Conservation (phyloP, 495 filamentous ascomycete species). For the Pyrenula massariospora region DNA sequence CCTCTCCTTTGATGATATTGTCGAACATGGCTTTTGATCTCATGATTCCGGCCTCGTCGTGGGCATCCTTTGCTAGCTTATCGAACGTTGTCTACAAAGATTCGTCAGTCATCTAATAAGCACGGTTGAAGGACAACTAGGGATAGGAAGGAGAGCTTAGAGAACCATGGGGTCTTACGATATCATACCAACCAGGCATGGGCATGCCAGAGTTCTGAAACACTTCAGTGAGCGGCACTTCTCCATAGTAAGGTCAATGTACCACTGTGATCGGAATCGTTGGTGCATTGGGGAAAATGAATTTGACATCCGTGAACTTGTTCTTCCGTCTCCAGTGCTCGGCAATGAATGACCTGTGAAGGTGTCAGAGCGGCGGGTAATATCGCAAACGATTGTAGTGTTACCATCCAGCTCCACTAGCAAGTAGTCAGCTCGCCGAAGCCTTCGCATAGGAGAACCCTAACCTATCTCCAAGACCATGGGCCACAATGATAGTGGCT, state of each 20-base stretch:
- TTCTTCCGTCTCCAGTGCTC: conserved; percentile 80
- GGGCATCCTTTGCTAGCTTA: conserved; percentile 37
- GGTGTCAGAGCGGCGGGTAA: neutral
- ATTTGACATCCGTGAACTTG: conserved; percentile 81
- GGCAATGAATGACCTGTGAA: conserved; percentile 54
- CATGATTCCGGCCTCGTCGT: conserved; percentile 76
- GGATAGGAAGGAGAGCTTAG: conserved; percentile 14
- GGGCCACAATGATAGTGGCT: conserved; percentile 86
- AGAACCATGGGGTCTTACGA: conserved; percentile 46
- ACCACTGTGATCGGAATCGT: conserved; percentile 77
- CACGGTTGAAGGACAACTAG: neutral
- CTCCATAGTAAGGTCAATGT: too few species aligned
- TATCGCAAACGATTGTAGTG: conserved; percentile 2
- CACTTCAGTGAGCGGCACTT: too few species aligned
- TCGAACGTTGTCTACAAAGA: conserved; percentile 7
- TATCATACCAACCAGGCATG: conserved; percentile 92
- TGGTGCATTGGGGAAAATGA: conserved; percentile 92
- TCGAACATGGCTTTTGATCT: conserved; percentile 65
- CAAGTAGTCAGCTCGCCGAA: conserved; percentile 1
- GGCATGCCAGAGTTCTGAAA: conserved; percentile 63
- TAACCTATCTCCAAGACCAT: conserved; percentile 77
- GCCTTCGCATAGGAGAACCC: conserved; percentile 1
- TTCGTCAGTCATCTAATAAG: neutral
- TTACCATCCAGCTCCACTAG: conserved; percentile 59
- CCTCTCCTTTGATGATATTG: conserved; percentile 67